These are phyloP conservation scores for Nepenthes alata DNA, from an alignment of 179 eudicot species.

Conservation along the genomic window DNA sequence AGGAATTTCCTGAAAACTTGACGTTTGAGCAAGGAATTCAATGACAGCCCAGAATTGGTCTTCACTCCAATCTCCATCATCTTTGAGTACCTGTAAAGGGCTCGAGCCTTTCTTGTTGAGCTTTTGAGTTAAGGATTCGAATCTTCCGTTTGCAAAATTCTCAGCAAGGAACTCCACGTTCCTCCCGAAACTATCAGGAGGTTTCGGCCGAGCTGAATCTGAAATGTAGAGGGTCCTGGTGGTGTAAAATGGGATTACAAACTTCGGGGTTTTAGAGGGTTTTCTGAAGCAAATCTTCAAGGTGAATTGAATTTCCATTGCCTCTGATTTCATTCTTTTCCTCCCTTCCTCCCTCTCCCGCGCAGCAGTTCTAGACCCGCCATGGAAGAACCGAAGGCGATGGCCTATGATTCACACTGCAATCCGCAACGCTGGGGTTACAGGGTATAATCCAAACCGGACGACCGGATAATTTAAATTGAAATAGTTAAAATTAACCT, in stretches of 20 bases:
- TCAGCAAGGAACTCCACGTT: background rate
- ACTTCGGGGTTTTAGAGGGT: conserved; percentile 9
- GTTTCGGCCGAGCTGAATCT: background rate
- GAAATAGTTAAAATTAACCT: no score
- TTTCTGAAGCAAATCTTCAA: background rate
- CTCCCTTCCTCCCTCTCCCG: no score
- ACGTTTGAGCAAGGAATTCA: conserved; percentile 16
- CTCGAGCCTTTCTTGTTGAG: conserved; percentile 12
- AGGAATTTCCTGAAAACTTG: conserved; percentile 15
- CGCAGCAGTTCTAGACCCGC: no score
- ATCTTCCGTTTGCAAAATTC: background rate
- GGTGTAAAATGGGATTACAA: background rate
- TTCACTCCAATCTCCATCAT: conserved; percentile 31
- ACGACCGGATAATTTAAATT: no score
- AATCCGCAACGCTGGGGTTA: no score
- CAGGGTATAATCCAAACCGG: no score
- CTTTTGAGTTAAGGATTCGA: conserved; percentile 7
- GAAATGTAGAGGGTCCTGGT: background rate
- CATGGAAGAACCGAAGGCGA: no score
- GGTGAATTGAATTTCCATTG: no score
- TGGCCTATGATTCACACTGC: no score
- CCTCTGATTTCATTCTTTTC: no score
- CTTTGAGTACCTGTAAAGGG: conserved; percentile 19
- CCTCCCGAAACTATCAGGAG: background rate
- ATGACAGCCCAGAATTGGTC: conserved; percentile 28